Evolutionary conservation across 2,329 filamentous ascomycete species (phyloP).

Genomic region (Epichloe hybrida): DNA sequence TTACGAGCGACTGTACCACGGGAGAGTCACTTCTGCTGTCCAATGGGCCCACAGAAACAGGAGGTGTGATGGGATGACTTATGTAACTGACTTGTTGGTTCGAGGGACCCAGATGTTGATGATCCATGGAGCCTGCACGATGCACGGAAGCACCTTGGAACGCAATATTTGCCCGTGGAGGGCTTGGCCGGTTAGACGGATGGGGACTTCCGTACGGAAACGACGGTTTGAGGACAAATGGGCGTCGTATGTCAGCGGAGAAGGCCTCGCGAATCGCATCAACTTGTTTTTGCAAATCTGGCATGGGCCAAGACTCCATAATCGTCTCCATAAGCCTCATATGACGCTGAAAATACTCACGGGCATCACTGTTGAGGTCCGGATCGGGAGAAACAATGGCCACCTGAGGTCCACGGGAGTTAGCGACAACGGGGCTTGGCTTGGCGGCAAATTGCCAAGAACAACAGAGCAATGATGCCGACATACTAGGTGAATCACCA

Average conservation of each 20-base stretch:
- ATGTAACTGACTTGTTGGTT: slow-evolving; percentile 49
- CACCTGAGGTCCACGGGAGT: slow-evolving; percentile 40
- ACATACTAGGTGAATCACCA: slow-evolving; percentile 83
- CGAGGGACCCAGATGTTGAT: slow-evolving; percentile 34
- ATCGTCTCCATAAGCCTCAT: slow-evolving; percentile 89
- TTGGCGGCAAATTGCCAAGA: slow-evolving; percentile 3
- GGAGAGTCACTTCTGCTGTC: slow-evolving; percentile 68
- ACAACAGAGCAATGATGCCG: not conserved
- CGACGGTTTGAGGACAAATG: slow-evolving; percentile 76
- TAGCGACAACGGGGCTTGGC: not conserved
- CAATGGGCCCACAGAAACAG: slow-evolving; percentile 58
- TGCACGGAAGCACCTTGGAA: slow-evolving; percentile 33
- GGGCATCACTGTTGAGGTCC: slow-evolving; percentile 69
- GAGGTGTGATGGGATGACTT: slow-evolving; percentile 64
- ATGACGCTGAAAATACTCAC: slow-evolving; percentile 81
- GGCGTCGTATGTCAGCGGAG: slow-evolving; percentile 69
- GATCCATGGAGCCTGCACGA: slow-evolving; percentile 36
- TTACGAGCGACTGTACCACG: slow-evolving; percentile 55
- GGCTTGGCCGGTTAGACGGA: slow-evolving; percentile 51
- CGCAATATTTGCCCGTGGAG: slow-evolving; percentile 34
- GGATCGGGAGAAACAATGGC: slow-evolving; percentile 88
- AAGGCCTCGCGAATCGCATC: slow-evolving; percentile 83
- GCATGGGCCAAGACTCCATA: slow-evolving; percentile 71
- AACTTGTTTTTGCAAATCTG: slow-evolving; percentile 81
- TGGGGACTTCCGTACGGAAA: slow-evolving; percentile 79